Base-by-base conservation (phyloP, 805 yeast species). In the Zygotorulaspora florentina region DNA sequence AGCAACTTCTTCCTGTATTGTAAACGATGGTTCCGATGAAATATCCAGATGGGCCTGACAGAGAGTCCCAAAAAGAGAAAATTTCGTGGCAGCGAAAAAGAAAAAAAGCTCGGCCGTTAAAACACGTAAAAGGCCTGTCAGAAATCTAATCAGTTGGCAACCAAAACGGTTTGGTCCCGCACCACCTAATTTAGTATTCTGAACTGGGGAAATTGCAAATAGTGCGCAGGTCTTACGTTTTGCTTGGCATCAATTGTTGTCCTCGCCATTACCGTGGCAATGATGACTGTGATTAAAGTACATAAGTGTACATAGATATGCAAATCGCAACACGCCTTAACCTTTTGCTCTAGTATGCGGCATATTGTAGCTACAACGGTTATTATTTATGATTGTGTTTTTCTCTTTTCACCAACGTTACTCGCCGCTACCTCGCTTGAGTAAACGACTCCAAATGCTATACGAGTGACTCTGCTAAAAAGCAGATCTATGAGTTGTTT, bases 401-500 rank as follows among this genome's bases (percentile, higher is more conserved):
- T 20, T 20, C 25, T 20, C 25, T 20, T 20, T 20, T 20, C 25
- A 20, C 7, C 25, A 20, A 7, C 25, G 25, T 20, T 20, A 7
- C 25, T 20, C 7, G 25, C 25, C 25, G 25, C 25, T 20, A 20
- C 8, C 6, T 29, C 15, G 33, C 33, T 12, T 29, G 33, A n/a
- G n/a, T 29, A 29, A 29, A 29, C 33, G 33, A 29, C 25, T 7
- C 7, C 7, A 20, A 20, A 20, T 20, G 25, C 15, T 29, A 29
- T 29, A 29, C 33, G 33, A 29, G 8, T 13, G 15, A 9, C 33
- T 12, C 15, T n/a, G 33, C 6, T 29, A 6, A 12, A 29, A 29
- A 29, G 15, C 9, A 34, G 16, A 9, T 20, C 9, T 41, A 43
- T n/a, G 41, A 35, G 41, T 40, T 40, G 42, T 55, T 51, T 12